Conservation (phyloP, 305 asterid species). For the Andrographis paniculata region DNA sequence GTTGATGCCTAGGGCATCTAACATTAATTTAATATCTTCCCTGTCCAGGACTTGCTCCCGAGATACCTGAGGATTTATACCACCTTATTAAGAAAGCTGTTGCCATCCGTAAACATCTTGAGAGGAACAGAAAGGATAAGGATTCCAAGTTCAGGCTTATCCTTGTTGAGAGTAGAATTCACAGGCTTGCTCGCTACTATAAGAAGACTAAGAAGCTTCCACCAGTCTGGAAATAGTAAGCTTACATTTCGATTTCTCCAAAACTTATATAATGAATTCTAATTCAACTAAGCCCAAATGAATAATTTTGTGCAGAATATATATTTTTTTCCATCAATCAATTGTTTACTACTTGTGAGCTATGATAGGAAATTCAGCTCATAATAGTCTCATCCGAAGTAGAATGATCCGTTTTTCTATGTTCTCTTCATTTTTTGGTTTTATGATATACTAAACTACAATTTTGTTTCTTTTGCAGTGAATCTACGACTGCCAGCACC, state of each 20-base stretch:
- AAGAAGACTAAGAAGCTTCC: constrained; percentile 68
- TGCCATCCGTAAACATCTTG: constrained; percentile 61
- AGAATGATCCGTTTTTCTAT: too few species aligned
- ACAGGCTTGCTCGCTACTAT: constrained; percentile 60
- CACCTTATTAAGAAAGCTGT: constrained; percentile 63
- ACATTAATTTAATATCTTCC: neutral
- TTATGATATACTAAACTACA: neutral
- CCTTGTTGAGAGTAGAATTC: constrained; percentile 63
- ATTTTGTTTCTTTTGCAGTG: constrained; percentile 29
- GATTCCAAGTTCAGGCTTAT: constrained; percentile 58
- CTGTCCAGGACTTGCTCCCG: constrained; percentile 55
- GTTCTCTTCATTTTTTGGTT: too few species aligned
- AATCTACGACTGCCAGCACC: constrained; percentile 63
- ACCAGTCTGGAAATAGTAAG: constrained; percentile 64
- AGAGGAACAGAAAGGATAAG: constrained; percentile 63
- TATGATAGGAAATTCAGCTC: too few species aligned
- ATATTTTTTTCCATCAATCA: too few species aligned
- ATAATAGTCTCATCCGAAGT: too few species aligned
- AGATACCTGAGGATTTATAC: constrained; percentile 56
- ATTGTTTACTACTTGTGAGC: too few species aligned
- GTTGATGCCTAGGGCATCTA: neutral
- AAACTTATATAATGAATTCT: too few species aligned
- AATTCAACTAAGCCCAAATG: too few species aligned
- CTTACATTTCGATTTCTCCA: too few species aligned
- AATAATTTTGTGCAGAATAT: too few species aligned